Percentiles rank a stretch among this genome's conserved stretches.
phyloP scores from a whole-genome alignment of 352 stramenopile species.

The Globisporangium barbulae region DNA sequence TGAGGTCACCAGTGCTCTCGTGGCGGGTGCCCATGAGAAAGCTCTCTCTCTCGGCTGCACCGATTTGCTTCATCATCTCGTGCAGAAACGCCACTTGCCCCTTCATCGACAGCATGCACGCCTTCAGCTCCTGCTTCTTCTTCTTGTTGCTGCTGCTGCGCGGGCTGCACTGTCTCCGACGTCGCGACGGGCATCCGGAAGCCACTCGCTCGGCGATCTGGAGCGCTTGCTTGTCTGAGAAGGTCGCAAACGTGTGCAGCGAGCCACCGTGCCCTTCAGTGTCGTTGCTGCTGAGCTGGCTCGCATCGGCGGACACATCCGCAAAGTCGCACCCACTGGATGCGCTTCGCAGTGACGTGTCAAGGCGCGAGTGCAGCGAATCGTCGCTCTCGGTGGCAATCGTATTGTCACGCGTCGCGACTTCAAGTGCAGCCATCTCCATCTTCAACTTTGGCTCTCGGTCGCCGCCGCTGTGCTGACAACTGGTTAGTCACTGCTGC shows the following conservation, averaged over 20 bases:
- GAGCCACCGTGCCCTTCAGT: not conserved
- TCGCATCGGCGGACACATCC: slow-evolving; percentile 1
- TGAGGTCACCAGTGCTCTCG: not conserved
- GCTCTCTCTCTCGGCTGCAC: slow-evolving; percentile 3
- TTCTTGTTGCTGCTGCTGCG: not conserved
- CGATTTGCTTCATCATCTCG: slow-evolving; percentile 11
- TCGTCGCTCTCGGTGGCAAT: not conserved
- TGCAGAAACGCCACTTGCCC: slow-evolving; percentile 19
- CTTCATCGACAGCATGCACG: slow-evolving; percentile 22
- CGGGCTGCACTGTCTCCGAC: slow-evolving; percentile 7
- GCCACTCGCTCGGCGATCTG: not conserved
- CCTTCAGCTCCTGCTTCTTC: slow-evolving; percentile 8
- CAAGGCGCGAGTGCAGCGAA: not conserved
- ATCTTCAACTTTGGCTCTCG: not conserved
- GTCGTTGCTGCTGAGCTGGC: slow-evolving; percentile 1
- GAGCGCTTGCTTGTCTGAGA: not conserved
- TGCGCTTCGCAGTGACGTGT: not conserved
- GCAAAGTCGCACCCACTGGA: slow-evolving; percentile 7
- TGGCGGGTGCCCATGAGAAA: not conserved
- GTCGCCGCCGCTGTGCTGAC: not conserved
- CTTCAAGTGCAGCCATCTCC: slow-evolving; percentile 2
- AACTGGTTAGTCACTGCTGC: not conserved
- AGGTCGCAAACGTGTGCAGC: not conserved
- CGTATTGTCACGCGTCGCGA: not conserved
- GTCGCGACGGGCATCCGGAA: not conserved